phyloP scores from a whole-genome alignment of 768 basidiomycete species.

The Naganishia vaughanmartiniae region DNA sequence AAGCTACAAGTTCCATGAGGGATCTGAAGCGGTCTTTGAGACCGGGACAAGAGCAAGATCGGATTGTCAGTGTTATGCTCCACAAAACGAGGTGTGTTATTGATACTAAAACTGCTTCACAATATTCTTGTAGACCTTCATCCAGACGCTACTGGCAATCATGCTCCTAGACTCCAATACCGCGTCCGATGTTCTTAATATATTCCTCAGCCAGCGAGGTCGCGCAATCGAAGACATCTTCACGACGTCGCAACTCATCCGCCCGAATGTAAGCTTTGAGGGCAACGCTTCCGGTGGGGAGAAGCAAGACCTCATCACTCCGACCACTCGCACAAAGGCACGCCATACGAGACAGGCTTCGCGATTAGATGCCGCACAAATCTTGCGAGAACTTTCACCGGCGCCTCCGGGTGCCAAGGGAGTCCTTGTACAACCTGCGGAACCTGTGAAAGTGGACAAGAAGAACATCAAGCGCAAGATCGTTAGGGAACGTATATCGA shows the following conservation, averaged over 20 bases:
- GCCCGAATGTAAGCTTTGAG: constrained; percentile 13
- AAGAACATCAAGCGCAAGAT: constrained; percentile 21
- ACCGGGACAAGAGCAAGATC: constrained; percentile 10
- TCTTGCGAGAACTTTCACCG: constrained; percentile 23
- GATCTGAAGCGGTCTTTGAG: constrained; percentile 55
- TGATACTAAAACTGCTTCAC: background rate
- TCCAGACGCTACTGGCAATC: constrained; percentile 74
- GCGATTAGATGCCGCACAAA: constrained; percentile 28
- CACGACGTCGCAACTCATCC: constrained; percentile 16
- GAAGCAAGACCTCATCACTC: background rate
- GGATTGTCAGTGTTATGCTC: constrained; percentile 17
- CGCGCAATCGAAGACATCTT: constrained; percentile 43
- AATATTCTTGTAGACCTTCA: constrained; percentile 59
- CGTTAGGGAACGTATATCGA: constrained; percentile 16
- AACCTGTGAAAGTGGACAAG: background rate
- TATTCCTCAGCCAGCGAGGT: constrained; percentile 64
- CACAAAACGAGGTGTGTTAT: constrained; percentile 11
- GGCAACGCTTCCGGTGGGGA: constrained; percentile 13
- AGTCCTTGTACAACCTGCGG: background rate
- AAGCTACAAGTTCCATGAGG: constrained; percentile 77
- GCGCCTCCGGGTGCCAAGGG: constrained; percentile 15
- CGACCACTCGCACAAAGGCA: background rate
- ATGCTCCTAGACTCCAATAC: constrained; percentile 86
- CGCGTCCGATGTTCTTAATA: constrained; percentile 66
- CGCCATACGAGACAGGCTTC: constrained; percentile 33